A percentile compares a stretch with the other conserved stretches of the same genome.
Evolutionary conservation across 345 rosid species (phyloP).

Genomic region (rapeseed (Brassica napus)): DNA sequence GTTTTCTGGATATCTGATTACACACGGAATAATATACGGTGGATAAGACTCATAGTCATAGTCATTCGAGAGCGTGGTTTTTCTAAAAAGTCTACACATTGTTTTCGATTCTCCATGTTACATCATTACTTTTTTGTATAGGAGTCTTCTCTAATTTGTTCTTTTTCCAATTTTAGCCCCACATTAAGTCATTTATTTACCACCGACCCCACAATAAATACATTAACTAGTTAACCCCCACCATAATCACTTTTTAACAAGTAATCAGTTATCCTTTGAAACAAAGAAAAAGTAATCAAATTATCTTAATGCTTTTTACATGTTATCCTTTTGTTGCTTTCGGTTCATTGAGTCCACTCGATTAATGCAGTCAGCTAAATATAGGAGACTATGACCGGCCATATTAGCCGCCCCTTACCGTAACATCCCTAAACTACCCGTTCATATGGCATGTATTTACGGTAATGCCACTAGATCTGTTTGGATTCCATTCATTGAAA

Average conservation of each 20-base stretch:
- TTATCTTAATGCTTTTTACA: background rate
- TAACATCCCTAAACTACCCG: constrained; percentile 7
- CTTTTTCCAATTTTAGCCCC: constrained; percentile 19
- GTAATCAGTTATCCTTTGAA: background rate
- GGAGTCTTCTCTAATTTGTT: background rate
- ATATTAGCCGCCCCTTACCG: background rate
- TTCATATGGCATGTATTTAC: background rate
- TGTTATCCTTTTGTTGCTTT: constrained; percentile 23
- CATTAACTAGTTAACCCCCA: background rate
- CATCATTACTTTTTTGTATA: constrained; percentile 3
- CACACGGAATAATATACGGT: background rate
- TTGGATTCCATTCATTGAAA: background rate
- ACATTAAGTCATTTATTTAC: background rate
- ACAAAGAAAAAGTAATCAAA: background rate
- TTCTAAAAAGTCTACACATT: constrained; percentile 20
- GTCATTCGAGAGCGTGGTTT: constrained; percentile 12
- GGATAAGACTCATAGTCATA: constrained; percentile 16
- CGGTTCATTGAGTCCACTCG: constrained; percentile 6
- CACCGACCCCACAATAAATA: constrained; percentile 19
- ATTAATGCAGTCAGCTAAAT: background rate
- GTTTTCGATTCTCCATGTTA: constrained; percentile 19
- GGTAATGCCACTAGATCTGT: constrained; percentile 4
- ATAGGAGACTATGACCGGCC: constrained; percentile 24
- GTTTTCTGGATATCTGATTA: background rate
- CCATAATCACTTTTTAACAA: constrained; percentile 1